Percentiles rank a stretch among this genome's conserved stretches.
Evolutionary conservation across 2,329 filamentous ascomycete species (phyloP).

Genomic region (Sarocladiaceae sp.): DNA sequence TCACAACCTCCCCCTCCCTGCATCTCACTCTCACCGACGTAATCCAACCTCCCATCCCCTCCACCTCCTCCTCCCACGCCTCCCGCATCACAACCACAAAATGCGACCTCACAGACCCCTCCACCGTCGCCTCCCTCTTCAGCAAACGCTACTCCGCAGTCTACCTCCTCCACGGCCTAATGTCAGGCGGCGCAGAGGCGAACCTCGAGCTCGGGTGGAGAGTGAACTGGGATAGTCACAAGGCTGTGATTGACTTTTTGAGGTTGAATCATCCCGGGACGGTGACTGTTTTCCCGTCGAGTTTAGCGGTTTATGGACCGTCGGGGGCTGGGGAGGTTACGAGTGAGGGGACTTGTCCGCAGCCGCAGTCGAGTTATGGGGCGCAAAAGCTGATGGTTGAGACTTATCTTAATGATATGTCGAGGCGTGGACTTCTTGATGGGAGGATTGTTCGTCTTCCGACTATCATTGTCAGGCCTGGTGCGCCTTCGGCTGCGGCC

Average conservation of each 20-base stretch:
- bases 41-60: conserved; percentile 42
- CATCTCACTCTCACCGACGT: conserved; percentile 53
- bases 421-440: conserved; percentile 49
- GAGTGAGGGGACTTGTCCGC: conserved; percentile 37
- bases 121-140: not conserved
- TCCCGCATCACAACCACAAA: not conserved
- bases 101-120: conserved; percentile 7
- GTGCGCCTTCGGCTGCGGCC: conserved; percentile 53
- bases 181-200: conserved; percentile 57
- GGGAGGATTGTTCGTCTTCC: conserved; percentile 53
- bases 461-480: conserved; percentile 55
- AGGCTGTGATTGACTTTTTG: conserved; percentile 47
- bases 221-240: conserved; percentile 54
- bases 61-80: not conserved
- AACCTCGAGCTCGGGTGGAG: conserved; percentile 49
- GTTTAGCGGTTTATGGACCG: conserved; percentile 56
- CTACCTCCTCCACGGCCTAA: conserved; percentile 59
- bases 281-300: conserved; percentile 54
- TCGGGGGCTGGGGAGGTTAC: conserved; percentile 41
- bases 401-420: conserved; percentile 20
- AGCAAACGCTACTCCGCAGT: conserved; percentile 29
- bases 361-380: conserved; percentile 53
- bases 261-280: conserved; percentile 40
- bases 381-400: conserved; percentile 56
- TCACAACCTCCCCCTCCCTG: conserved; percentile 31